Evolutionary conservation across 441 rosid species (phyloP).

Genomic region (Populus hybrid): DNA sequence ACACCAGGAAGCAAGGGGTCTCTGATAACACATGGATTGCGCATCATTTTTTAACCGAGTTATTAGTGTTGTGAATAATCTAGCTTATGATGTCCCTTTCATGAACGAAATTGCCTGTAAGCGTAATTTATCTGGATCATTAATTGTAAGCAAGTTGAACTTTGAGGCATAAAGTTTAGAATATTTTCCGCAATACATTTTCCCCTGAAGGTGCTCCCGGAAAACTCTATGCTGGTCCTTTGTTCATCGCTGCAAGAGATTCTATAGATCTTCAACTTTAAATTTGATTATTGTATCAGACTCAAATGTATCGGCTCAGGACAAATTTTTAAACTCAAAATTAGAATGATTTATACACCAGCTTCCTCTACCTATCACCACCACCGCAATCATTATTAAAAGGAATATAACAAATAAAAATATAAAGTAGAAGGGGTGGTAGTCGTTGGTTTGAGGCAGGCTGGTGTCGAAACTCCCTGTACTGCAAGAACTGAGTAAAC

Average conservation of each 20-base stretch:
- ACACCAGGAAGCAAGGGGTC: not conserved
- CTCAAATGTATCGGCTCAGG: no score
- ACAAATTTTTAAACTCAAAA: not conserved
- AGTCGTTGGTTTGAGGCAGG: not conserved
- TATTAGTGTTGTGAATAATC: not conserved
- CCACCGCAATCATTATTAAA: not conserved
- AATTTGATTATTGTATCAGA: not conserved
- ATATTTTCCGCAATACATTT: not conserved
- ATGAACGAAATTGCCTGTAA: not conserved
- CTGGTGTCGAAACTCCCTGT: not conserved
- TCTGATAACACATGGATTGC: not conserved
- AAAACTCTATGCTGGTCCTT: not conserved
- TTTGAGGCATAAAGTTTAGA: not conserved
- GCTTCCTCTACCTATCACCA: not conserved
- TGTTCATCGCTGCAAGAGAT: not conserved
- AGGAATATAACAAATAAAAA: not conserved
- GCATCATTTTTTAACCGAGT: not conserved
- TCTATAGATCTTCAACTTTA: not conserved
- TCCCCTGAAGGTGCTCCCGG: not conserved
- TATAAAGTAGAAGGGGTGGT: not conserved
- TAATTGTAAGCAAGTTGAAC: not conserved
- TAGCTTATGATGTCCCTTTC: not conserved
- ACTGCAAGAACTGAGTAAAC: not conserved
- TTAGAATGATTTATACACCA: not conserved
- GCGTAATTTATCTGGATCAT: not conserved